These are phyloP conservation scores for Tylopilus balloui DNA, from an alignment of 768 basidiomycete genomes.

Conservation along the genomic window DNA sequence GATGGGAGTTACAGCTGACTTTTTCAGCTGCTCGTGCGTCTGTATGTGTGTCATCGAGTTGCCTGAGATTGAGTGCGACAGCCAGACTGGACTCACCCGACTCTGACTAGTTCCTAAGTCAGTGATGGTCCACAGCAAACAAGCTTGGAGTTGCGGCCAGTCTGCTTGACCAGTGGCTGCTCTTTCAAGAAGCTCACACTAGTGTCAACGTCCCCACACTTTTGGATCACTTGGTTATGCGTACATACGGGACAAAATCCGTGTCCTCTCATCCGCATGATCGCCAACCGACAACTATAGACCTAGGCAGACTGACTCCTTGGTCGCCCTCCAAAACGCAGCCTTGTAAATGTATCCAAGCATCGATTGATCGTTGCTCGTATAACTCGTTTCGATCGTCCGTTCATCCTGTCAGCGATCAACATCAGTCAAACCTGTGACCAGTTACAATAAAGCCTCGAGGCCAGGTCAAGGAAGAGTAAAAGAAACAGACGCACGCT, in stretches of 20 bases:
- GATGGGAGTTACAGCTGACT: too few species aligned
- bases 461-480: neutral
- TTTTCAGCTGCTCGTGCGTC: too few species aligned
- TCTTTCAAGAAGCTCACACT: too few species aligned
- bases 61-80: too few species aligned
- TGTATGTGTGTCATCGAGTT: too few species aligned
- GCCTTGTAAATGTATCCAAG: conserved; percentile 81
- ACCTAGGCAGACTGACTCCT: conserved; percentile 14
- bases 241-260: neutral
- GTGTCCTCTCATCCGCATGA: neutral
- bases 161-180: too few species aligned
- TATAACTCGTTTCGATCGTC: conserved; percentile 80
- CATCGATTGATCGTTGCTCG: conserved; percentile 76
- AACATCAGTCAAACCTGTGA: neutral
- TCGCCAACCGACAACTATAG: neutral
- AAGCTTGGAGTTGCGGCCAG: too few species aligned
- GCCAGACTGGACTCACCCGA: too few species aligned
- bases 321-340: conserved; percentile 78
- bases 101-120: too few species aligned
- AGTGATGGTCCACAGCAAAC: too few species aligned
- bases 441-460: neutral
- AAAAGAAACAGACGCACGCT: conserved; percentile 50
- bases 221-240: neutral
- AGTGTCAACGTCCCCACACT: too few species aligned
- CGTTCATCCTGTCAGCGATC: conserved; percentile 74